These are phyloP conservation scores for Aspergillus tanneri DNA, from an alignment of 2,329 filamentous ascomycete genomes.

Conservation along the genomic window DNA sequence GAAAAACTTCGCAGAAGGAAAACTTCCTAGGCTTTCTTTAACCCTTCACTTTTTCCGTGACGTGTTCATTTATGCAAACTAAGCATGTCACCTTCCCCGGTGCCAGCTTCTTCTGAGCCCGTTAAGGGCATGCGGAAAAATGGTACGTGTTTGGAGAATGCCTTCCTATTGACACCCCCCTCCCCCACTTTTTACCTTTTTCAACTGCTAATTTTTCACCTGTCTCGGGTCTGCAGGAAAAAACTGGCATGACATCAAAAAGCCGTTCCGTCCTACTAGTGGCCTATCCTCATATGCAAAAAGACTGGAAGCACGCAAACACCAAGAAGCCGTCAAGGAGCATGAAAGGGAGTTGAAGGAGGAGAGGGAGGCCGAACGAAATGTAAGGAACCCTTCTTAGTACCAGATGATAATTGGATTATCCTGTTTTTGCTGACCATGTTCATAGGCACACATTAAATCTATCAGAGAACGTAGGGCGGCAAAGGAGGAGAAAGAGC, in stretches of 20 bases:
- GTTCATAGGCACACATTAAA: conserved; percentile 67
- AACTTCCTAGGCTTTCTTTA: conserved; percentile 10
- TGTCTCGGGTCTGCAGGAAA: conserved; percentile 63
- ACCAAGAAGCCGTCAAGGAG: conserved; percentile 75
- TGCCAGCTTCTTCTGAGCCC: conserved; percentile 33
- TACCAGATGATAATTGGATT: conserved; percentile 1
- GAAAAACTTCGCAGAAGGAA: conserved; percentile 9
- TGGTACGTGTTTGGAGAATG: conserved; percentile 54
- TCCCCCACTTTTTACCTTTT: conserved; percentile 13
- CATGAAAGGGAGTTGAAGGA: conserved; percentile 95
- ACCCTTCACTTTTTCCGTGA: conserved; percentile 4
- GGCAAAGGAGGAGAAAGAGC: conserved; percentile 87
- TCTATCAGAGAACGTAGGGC: conserved; percentile 80
- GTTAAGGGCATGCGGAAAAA: conserved; percentile 76
- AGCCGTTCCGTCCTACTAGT: conserved; percentile 77
- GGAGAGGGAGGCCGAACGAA: conserved; percentile 85
- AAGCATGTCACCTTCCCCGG: conserved; percentile 48
- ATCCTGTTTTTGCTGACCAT: conserved; percentile 3
- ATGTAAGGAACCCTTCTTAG: conserved; percentile 58
- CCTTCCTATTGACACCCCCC: background rate
- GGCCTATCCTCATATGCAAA: conserved; percentile 78
- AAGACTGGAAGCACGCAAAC: conserved; percentile 67
- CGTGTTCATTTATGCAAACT: conserved; percentile 1
- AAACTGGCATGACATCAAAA: conserved; percentile 84
- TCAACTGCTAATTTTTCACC: conserved; percentile 19